Percentiles rank a stretch among this genome's conserved stretches.
Conservation (phyloP, 805 yeast species). For the Sungouiozyma intestinalis region DNA sequence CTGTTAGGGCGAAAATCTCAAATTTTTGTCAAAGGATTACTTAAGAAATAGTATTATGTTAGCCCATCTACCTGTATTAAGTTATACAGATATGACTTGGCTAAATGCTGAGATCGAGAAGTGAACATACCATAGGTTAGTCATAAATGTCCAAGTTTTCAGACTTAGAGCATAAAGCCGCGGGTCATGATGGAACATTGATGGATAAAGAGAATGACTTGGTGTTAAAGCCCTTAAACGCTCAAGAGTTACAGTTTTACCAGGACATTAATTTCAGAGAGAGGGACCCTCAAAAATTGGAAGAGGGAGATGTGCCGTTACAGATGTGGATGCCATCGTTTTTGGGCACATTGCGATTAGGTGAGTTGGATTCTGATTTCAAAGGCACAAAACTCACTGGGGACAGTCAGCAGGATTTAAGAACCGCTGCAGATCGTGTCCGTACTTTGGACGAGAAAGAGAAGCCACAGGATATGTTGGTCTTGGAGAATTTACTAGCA, state of each 20-base stretch:
- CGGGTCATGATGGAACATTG: conserved; percentile 82
- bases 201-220: conserved; percentile 53
- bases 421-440: neutral
- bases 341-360: conserved; percentile 22
- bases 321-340: conserved; percentile 24
- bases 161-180: conserved; percentile 54
- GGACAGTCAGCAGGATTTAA: neutral
- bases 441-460: neutral
- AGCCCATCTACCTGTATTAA: too few relatives aligned
- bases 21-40: neutral
- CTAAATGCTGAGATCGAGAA: too few relatives aligned
- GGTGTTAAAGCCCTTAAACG: conserved; percentile 58
- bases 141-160: conserved; percentile 1
- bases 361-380: conserved; percentile 2
- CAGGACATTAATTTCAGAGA: conserved; percentile 13
- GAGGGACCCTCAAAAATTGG: conserved; percentile 4
- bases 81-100: too few relatives aligned
- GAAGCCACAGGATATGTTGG: conserved; percentile 35
- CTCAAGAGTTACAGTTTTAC: conserved; percentile 72
- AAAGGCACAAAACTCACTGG: neutral
- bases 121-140: too few relatives aligned
- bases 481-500: conserved; percentile 57
- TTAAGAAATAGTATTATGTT: too few relatives aligned
- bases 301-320: conserved; percentile 17
- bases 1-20: neutral